Conservation (phyloP, 768 basidiomycete species). For the Tubosaeta brunneosetosa region DNA sequence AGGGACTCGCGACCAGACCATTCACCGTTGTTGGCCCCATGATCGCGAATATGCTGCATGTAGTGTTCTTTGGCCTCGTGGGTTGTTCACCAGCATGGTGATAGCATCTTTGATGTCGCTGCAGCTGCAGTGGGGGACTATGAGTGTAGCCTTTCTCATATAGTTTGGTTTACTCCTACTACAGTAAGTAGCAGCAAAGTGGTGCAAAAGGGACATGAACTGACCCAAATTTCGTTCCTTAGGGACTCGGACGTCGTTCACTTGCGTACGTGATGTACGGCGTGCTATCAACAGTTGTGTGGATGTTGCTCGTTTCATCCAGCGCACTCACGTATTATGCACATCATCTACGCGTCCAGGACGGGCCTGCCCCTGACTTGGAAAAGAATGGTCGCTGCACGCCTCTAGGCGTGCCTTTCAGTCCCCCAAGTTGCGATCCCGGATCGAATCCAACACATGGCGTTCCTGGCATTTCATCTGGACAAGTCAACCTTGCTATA, state of each 20-base stretch:
- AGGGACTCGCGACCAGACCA: slow-evolving; percentile 17
- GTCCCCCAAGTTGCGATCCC: background rate
- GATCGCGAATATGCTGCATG: background rate
- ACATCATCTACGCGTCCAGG: slow-evolving; percentile 4
- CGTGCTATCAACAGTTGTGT: slow-evolving; percentile 24
- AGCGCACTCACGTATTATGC: slow-evolving; percentile 11
- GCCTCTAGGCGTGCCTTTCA: background rate
- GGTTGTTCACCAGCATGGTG: slow-evolving; percentile 22
- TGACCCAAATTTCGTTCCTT: background rate
- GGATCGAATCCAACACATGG: background rate
- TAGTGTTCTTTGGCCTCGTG: slow-evolving; percentile 22
- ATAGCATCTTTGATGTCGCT: slow-evolving; percentile 30
- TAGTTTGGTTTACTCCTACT: slow-evolving; percentile 28
- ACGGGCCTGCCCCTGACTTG: background rate
- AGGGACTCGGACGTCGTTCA: slow-evolving; percentile 35
- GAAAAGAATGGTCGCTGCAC: background rate
- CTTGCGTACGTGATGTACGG: slow-evolving; percentile 30
- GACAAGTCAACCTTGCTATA: background rate
- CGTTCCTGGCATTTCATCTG: background rate
- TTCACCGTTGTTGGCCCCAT: slow-evolving; percentile 16
- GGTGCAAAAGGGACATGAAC: background rate
- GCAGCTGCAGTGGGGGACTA: slow-evolving; percentile 32
- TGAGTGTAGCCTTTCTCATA: slow-evolving; percentile 24
- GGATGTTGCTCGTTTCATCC: slow-evolving; percentile 29
- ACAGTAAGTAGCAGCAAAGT: slow-evolving; percentile 10